Percentiles rank a stretch among this genome's conserved stretches.
Evolutionary conservation across 2,329 filamentous ascomycete species (phyloP).

Genomic region (Venturia nashicola): DNA sequence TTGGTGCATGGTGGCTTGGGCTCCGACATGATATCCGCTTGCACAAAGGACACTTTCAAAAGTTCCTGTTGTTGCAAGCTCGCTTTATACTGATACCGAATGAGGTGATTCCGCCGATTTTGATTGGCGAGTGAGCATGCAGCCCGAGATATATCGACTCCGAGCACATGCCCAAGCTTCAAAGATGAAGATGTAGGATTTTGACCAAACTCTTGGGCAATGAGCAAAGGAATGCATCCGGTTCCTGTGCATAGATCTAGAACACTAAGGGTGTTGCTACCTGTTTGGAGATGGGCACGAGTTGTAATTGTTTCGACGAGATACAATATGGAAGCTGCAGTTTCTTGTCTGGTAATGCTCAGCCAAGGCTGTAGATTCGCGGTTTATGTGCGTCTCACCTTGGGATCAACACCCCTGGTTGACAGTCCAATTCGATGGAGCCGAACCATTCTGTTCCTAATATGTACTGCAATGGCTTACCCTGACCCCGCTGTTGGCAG

Average conservation of each 20-base stretch:
- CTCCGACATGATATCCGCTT: conserved; percentile 21
- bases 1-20: not conserved
- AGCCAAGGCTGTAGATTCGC: conserved; percentile 13
- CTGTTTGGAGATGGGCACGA: not conserved
- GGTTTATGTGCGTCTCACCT: conserved; percentile 32
- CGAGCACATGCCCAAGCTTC: conserved; percentile 40
- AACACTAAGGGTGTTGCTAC: conserved; percentile 38
- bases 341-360: conserved; percentile 28
- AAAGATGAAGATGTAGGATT: not conserved
- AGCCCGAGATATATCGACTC: conserved; percentile 57
- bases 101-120: conserved; percentile 41
- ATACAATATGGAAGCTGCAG: conserved; percentile 27
- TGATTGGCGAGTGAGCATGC: conserved; percentile 53
- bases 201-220: not conserved
- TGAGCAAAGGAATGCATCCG: conserved; percentile 67
- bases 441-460: conserved; percentile 85
- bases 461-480: conserved; percentile 79
- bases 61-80: not conserved
- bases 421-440: conserved; percentile 63
- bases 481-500: conserved; percentile 34
- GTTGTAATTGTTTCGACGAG: conserved; percentile 14
- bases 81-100: not conserved
- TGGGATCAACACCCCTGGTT: conserved; percentile 72
- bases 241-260: conserved; percentile 85
- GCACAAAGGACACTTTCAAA: conserved; percentile 17